Percentiles rank a stretch among this genome's conserved stretches.
These are phyloP conservation scores for Straminergon stramineum DNA, from an alignment of 225 moss, liverwort and hornwort species.

Conservation along the genomic window DNA sequence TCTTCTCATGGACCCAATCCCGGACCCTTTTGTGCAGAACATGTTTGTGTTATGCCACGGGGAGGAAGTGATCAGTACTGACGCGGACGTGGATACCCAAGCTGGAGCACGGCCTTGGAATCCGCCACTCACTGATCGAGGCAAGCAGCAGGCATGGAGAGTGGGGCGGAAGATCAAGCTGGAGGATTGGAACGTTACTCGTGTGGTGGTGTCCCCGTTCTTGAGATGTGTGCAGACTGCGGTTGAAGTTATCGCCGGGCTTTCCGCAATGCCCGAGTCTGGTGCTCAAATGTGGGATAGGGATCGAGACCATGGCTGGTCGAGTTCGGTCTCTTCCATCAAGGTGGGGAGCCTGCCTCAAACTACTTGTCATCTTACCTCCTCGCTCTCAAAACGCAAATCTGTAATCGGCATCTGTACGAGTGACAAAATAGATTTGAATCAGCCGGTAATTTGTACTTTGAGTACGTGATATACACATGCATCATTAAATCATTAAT, in stretches of 20 bases:
- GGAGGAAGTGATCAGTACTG: not conserved
- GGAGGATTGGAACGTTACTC: constrained; percentile 56
- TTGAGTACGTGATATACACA: no score
- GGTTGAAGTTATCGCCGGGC: constrained; percentile 39
- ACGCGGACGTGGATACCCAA: not conserved
- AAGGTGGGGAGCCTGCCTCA: constrained; percentile 14
- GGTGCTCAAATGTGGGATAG: not conserved
- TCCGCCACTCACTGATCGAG: constrained; percentile 35
- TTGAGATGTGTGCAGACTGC: constrained; percentile 67
- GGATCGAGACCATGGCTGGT: not conserved
- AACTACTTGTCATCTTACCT: no score
- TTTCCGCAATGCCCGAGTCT: constrained; percentile 10
- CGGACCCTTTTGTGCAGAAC: constrained; percentile 48
- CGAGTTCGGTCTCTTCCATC: not conserved
- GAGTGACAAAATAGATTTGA: not conserved
- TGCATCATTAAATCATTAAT: not conserved
- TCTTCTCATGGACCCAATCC: not conserved
- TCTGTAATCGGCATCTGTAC: not conserved
- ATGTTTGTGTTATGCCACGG: constrained; percentile 60
- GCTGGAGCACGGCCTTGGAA: constrained; percentile 28
- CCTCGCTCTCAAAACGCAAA: not conserved
- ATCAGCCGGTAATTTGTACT: not conserved
- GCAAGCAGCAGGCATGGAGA: constrained; percentile 41
- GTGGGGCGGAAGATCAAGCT: constrained; percentile 32
- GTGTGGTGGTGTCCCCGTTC: constrained; percentile 42